Conservation (phyloP, 345 rosid genomes). For the Zanthoxylum bungeanum region DNA sequence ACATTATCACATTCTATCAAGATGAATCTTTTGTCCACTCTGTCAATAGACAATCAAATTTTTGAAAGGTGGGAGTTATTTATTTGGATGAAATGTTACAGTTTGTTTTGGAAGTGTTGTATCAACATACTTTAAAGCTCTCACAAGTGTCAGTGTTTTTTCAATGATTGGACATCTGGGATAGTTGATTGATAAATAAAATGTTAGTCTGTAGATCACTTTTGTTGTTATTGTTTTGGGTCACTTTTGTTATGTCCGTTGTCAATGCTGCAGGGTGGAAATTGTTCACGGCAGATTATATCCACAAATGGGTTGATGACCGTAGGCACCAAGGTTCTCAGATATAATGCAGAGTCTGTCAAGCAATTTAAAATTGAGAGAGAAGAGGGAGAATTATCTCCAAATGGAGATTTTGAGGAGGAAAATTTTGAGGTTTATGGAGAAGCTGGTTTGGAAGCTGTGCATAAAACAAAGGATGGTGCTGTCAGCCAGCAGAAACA, state of each 20-base stretch:
- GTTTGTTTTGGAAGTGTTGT: neutral
- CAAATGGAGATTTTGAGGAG: constrained; percentile 89
- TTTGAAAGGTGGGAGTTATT: neutral
- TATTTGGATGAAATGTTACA: neutral
- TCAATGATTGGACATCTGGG: neutral
- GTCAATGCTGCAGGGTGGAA: constrained; percentile 50
- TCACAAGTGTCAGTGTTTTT: neutral
- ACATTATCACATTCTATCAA: neutral
- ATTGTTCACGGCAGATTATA: constrained; percentile 37
- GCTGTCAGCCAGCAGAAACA: constrained; percentile 43
- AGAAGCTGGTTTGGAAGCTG: constrained; percentile 54
- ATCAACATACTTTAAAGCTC: neutral
- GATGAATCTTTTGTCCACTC: neutral
- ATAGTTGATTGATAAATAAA: neutral
- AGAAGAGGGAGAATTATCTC: constrained; percentile 98
- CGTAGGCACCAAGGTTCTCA: constrained; percentile 42
- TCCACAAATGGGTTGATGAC: constrained; percentile 50
- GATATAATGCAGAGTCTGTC: constrained; percentile 45
- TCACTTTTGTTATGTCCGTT: constrained; percentile 5
- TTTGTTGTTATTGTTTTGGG: neutral
- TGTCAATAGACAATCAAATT: neutral
- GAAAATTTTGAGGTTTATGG: constrained; percentile 76
- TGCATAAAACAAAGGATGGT: constrained; percentile 50
- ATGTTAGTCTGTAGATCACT: neutral
- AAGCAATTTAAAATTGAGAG: constrained; percentile 72